Conservation (phyloP, 2,329 filamentous ascomycete species). For the Amesomyces nigricolor region DNA sequence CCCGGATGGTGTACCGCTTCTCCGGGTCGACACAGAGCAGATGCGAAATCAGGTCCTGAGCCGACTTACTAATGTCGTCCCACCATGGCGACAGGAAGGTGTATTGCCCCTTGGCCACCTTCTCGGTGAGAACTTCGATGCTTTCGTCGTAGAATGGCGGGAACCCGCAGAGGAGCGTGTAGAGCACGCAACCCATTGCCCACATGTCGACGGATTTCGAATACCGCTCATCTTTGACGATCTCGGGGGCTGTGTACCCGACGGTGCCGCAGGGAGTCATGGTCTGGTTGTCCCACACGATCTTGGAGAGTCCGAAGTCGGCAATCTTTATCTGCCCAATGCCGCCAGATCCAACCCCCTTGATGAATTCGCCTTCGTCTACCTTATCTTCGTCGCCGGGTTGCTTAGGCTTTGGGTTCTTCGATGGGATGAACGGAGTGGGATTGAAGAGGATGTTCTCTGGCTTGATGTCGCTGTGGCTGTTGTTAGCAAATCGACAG, state of each 20-base stretch:
- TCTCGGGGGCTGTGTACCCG: slow-evolving; percentile 95
- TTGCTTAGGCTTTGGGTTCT: slow-evolving; percentile 70
- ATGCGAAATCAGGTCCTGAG: slow-evolving; percentile 90
- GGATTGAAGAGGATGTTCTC: slow-evolving; percentile 95
- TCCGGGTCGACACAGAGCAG: slow-evolving; percentile 91
- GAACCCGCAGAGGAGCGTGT: slow-evolving; percentile 94
- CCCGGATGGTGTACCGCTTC: slow-evolving; percentile 85
- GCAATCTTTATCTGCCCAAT: slow-evolving; percentile 97
- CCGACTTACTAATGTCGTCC: slow-evolving; percentile 95
- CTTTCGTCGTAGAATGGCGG: slow-evolving; percentile 98
- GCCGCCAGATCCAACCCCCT: slow-evolving; percentile 75
- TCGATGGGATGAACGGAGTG: slow-evolving; percentile 73
- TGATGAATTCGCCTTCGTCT: slow-evolving; percentile 89
- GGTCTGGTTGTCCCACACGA: slow-evolving; percentile 96
- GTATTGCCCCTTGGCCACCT: slow-evolving; percentile 93
- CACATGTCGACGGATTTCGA: slow-evolving; percentile 99
- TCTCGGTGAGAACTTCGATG: slow-evolving; percentile 93
- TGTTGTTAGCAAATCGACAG: slow-evolving; percentile 16
- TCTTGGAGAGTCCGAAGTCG: slow-evolving; percentile 94
- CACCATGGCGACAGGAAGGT: slow-evolving; percentile 98
- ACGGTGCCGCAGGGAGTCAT: slow-evolving; percentile 99
- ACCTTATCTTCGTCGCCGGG: slow-evolving; percentile 95
- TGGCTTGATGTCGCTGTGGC: slow-evolving; percentile 84
- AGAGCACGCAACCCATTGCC: slow-evolving; percentile 93
- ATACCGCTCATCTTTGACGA: slow-evolving; percentile 97